Evolutionary conservation across 1,139 yeast species (phyloP), one percentile per base, ranked within the genome.

Genomic region (Suhomyces kunorum): DNA sequence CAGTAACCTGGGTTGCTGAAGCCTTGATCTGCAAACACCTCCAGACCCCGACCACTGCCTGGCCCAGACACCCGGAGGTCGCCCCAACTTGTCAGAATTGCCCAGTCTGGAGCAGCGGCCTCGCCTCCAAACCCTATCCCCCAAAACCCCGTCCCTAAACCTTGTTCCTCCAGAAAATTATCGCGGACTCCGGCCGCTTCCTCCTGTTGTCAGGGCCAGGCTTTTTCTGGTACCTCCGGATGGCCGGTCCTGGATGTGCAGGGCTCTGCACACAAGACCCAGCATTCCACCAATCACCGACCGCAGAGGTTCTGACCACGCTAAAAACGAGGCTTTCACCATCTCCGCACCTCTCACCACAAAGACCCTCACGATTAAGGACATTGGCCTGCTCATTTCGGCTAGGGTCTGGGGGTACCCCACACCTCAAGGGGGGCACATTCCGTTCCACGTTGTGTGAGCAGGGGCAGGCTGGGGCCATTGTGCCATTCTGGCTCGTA

Each of bases 391-490:
- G 32, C 11, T 9, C 14, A 18, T 18, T 28, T 29, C 32, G 32
- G 32, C 32, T 29, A 29, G 23, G 8, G 4, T 19, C n/a, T 14
- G 14, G 17, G 20, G 19, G 32, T 17, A 29, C 32, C 32, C 32
- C 32, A 29, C 32, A 29, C 16, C 22, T 29, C 32, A 29, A 29
- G 22, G 32, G 32, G 32, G 32, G 32, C 32, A 29, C 32, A 29
- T 29, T 29, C 32, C 32, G 23, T 29, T 29, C 32, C 24, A 29
- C 8, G n/a, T 15, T 12, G n/a, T n/a, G 24, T n/a, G n/a, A n/a
- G n/a, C n/a, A n/a, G n/a, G n/a, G n/a, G n/a, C n/a, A n/a, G n/a
- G n/a, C n/a, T n/a, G n/a, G n/a, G n/a, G 24, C 24, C 24, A 20
- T 20, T 20, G 24, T 20, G n/a, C 24, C n/a, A 5, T 20, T 11